Evolutionary conservation across 164 flowering plant species (phyloP), one percentile per base, ranked within the genome.

Genomic region (Houttuynia cordata): DNA sequence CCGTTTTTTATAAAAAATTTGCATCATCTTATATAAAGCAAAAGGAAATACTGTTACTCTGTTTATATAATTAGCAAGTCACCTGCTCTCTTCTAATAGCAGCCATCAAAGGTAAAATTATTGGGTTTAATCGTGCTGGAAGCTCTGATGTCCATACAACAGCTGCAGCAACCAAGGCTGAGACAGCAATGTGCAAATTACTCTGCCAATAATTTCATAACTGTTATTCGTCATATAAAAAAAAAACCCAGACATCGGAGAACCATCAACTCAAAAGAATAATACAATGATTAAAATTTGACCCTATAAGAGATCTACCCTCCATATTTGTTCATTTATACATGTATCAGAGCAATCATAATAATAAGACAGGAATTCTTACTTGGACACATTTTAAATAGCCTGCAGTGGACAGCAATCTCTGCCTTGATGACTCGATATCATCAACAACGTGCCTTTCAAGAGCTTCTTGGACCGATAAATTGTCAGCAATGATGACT

Each of bases 361-460:
- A 30, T 30, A 30, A 30, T 6, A 30, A 30, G 37, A 30, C 37
- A 30, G 37, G 37, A 30, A 6, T 6, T 30, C 61, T 49, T 66
- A 86, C 98, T 95, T 91, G 96, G 53, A 94, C 90, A 74, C 97
- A 88, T 74, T 85, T 94, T 62, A 94, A 72, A 78, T 94, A 94
- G 61, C 99, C 87, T 7, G 93, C 65, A 47, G 97, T 94, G 15
- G 93, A 75, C 68, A 94, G 51, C 62, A 91, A 83, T 40, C 83
- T 81, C 68, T 94, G 99, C 67, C 74, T 85, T 42, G 73, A 58
- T 12, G 97, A 81, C 54, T 88, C 97, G 24, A 91, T 60, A 60
- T 88, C 93, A 70, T 86, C 91, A 71, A 73, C 53, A 58, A 71
- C 53, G 40, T 71, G 71, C 65, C 67, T 71, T 59, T 67, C 85